Base-by-base conservation (phyloP, 805 yeast species). In the Schwanniomyces pseudopolymorphus region DNA sequence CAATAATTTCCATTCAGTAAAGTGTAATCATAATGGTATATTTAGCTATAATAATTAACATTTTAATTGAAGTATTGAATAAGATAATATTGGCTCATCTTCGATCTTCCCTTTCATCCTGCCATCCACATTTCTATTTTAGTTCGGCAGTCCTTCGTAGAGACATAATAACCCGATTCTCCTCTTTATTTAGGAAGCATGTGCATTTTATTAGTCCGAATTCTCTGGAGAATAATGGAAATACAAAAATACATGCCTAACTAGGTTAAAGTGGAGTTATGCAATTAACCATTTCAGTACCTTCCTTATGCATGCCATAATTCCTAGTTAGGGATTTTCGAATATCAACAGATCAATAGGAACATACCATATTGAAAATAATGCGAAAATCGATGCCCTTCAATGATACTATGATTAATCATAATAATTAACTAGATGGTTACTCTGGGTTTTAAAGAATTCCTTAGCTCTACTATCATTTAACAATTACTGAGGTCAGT, bases 301-400 rank as follows among this genome's bases (percentile, higher is more conserved):
- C 22, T 39, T 22, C 31, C n/a, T 36, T 20, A 46, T 46, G 49
- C 49, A 46, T 24, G 25, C 14, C 38, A 46, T 41, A 40, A 22
- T 46, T 37, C 49, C 49, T 46, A 38, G 17, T 42, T 22, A 36
- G 45, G 49, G 6, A 45, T 13, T 14, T 9, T 27, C 24, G 39
- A 33, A 39, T 27, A 17, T 31, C 26, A 19, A 21, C 38, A 20
- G 33, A 26, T 33, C 31, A 14, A 43, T 20, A 36, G 21, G 41
- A 25, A 43, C 33, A 26, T 26, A 26, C 28, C 8, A 7, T 9
- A 6, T 33, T 17, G 14, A 19, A 13, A 24, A 21, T 24, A 33
- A 21, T 20, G 28, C 17, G 39, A 40, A 28, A 27, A 16, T 7
- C 25, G 19, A 16, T 16, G 20, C 35, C 35, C 7, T 31, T 3